Percentiles rank a stretch among this genome's conserved stretches.
Conservation (phyloP, 2,329 filamentous ascomycete genomes). For the Fusarium zealandicum region DNA sequence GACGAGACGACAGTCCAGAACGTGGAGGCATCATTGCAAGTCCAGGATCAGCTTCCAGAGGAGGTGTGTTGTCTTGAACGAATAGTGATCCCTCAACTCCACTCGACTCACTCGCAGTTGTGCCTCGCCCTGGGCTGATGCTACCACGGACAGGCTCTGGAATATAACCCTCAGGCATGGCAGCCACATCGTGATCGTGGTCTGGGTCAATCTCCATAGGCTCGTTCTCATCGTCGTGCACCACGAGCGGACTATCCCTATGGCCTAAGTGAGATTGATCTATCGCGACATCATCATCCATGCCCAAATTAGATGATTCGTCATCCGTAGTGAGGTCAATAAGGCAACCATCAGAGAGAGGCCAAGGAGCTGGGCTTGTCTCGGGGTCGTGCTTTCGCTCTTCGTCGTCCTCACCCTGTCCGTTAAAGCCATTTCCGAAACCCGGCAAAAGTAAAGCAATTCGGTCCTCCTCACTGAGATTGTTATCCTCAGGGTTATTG, state of each 20-base stretch:
- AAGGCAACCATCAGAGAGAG: background rate
- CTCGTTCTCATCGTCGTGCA: no score
- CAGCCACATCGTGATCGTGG: no score
- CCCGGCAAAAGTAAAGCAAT: background rate
- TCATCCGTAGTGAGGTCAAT: conserved; percentile 15
- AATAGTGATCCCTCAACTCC: background rate
- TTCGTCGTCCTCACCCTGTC: background rate
- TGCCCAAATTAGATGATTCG: background rate
- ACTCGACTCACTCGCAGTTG: background rate
- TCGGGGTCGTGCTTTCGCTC: conserved; percentile 2
- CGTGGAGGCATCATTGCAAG: background rate
- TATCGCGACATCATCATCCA: background rate
- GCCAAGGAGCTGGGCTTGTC: background rate
- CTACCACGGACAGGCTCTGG: background rate
- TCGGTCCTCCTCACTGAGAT: background rate
- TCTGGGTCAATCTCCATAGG: no score
- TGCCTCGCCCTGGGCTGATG: background rate
- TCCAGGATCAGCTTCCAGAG: background rate
- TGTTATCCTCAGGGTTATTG: background rate
- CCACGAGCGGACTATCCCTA: no score
- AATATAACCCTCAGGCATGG: background rate
- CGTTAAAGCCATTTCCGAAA: background rate
- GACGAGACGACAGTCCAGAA: background rate
- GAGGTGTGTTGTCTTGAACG: background rate
- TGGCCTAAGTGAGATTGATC: no score